Evolutionary conservation across 257 asterid species (phyloP).

Genomic region (Jacaranda mimosifolia): DNA sequence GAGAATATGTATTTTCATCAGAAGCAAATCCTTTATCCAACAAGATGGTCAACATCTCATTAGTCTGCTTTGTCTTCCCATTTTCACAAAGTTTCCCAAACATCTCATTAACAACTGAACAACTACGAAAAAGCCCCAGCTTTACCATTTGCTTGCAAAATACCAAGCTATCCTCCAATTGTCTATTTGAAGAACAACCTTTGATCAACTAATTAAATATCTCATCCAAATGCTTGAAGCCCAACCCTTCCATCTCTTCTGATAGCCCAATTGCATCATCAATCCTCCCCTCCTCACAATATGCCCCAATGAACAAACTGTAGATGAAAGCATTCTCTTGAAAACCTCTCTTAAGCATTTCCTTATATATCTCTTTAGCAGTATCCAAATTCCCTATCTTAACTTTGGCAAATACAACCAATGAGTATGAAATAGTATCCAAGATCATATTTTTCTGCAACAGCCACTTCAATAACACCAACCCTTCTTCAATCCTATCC

Average conservation of each 20-base stretch:
- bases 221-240: slow-evolving; percentile 62
- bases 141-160: slow-evolving; percentile 62
- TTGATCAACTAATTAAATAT: slow-evolving; percentile 60
- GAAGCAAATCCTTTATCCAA: slow-evolving; percentile 71
- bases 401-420: slow-evolving; percentile 74
- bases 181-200: slow-evolving; percentile 62
- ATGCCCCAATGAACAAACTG: slow-evolving; percentile 58
- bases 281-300: slow-evolving; percentile 59
- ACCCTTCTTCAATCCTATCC: slow-evolving; percentile 61
- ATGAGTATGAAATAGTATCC: slow-evolving; percentile 65
- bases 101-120: slow-evolving; percentile 56
- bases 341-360: slow-evolving; percentile 80
- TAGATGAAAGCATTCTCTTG: slow-evolving; percentile 67
- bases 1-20: slow-evolving; percentile 56
- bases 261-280: slow-evolving; percentile 59
- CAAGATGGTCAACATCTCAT: slow-evolving; percentile 64
- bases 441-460: slow-evolving; percentile 69
- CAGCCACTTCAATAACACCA: slow-evolving; percentile 63
- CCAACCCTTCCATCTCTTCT: slow-evolving; percentile 60
- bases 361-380: slow-evolving; percentile 63
- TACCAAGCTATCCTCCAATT: slow-evolving; percentile 60
- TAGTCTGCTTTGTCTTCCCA: slow-evolving; percentile 61
- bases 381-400: slow-evolving; percentile 66
- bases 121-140: slow-evolving; percentile 58
- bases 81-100: slow-evolving; percentile 58